Percentiles rank a stretch among this genome's conserved stretches.
phyloP scores from a whole-genome alignment of 768 basidiomycete species.

The Trametes coccinea region DNA sequence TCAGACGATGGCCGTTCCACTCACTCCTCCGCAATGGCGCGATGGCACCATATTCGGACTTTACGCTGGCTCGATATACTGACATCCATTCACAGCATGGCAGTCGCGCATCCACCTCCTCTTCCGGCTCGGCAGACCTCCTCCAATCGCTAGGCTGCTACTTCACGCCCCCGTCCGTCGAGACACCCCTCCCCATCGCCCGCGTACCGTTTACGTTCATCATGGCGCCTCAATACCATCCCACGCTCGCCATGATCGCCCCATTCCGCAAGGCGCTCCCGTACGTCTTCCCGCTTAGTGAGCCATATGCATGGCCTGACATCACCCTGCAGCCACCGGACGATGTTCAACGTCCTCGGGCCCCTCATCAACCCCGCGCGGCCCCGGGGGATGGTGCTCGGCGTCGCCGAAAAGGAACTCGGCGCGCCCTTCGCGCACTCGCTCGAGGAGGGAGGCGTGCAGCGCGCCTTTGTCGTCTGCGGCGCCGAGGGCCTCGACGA shows the following conservation, averaged over 20 bases:
- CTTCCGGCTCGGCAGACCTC: slow-evolving; percentile 93
- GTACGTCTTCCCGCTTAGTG: slow-evolving; percentile 41
- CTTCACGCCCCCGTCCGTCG: slow-evolving; percentile 65
- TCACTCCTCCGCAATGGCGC: too few relatives aligned
- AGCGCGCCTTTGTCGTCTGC: slow-evolving; percentile 89
- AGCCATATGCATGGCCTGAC: neutral
- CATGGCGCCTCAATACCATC: slow-evolving; percentile 93
- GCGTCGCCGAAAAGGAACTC: slow-evolving; percentile 80
- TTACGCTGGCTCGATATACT: neutral
- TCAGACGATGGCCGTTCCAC: too few relatives aligned
- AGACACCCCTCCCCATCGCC: slow-evolving; percentile 56
- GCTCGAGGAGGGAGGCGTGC: slow-evolving; percentile 69
- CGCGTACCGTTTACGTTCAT: slow-evolving; percentile 87
- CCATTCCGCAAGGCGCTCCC: slow-evolving; percentile 85
- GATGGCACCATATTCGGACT: neutral
- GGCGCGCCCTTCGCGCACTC: slow-evolving; percentile 81
- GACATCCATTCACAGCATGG: slow-evolving; percentile 64
- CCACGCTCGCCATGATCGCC: slow-evolving; percentile 75
- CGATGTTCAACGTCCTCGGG: slow-evolving; percentile 94
- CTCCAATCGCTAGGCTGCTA: slow-evolving; percentile 79
- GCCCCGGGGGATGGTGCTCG: slow-evolving; percentile 88
- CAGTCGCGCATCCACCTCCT: slow-evolving; percentile 86
- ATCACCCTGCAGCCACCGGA: slow-evolving; percentile 46
- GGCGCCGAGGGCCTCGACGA: slow-evolving; percentile 92
- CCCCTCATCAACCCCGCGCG: slow-evolving; percentile 91